Percentiles rank a stretch among this genome's conserved stretches.
These are phyloP conservation scores for Somion occarium DNA, from an alignment of 1,284 basidiomycete species.

Conservation along the genomic window DNA sequence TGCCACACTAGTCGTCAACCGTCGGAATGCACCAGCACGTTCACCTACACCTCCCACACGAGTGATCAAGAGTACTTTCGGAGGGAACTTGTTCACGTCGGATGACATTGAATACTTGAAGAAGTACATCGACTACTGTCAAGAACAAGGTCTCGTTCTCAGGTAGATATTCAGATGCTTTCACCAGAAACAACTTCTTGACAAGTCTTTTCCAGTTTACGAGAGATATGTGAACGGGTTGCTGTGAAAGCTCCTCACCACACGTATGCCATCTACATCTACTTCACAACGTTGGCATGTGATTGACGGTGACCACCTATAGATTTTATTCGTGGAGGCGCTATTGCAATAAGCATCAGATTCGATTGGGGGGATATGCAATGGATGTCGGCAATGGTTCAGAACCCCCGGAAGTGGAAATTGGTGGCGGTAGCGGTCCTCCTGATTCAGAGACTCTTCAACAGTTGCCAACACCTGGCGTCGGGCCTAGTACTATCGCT, in stretches of 20 bases:
- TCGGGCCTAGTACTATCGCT: slow-evolving; percentile 42
- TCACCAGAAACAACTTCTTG: neutral
- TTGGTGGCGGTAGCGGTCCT: slow-evolving; percentile 5
- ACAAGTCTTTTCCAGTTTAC: slow-evolving; percentile 38
- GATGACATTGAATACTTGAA: slow-evolving; percentile 77
- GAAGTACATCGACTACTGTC: slow-evolving; percentile 81
- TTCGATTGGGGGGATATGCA: slow-evolving; percentile 72
- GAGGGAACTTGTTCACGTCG: slow-evolving; percentile 76
- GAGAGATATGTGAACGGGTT: slow-evolving; percentile 80
- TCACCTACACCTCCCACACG: slow-evolving; percentile 76
- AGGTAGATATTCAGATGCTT: slow-evolving; percentile 39
- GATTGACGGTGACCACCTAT: too few species aligned
- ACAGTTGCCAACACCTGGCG: slow-evolving; percentile 24
- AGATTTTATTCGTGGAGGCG: slow-evolving; percentile 87
- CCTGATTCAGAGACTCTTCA: slow-evolving; percentile 5
- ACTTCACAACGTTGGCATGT: neutral
- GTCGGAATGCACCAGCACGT: slow-evolving; percentile 59
- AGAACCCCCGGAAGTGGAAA: slow-evolving; percentile 29
- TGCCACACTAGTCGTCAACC: slow-evolving; percentile 56
- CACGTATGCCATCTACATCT: slow-evolving; percentile 45
- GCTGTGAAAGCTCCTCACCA: slow-evolving; percentile 83
- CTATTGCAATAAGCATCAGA: slow-evolving; percentile 85
- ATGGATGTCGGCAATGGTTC: slow-evolving; percentile 52
- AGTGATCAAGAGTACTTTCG: slow-evolving; percentile 82
- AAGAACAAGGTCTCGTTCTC: slow-evolving; percentile 73